Percentiles rank a stretch among this genome's conserved stretches.
Evolutionary conservation across 176 grass and related monocot genomes (phyloP).

Genomic region (Avena eriantha): DNA sequence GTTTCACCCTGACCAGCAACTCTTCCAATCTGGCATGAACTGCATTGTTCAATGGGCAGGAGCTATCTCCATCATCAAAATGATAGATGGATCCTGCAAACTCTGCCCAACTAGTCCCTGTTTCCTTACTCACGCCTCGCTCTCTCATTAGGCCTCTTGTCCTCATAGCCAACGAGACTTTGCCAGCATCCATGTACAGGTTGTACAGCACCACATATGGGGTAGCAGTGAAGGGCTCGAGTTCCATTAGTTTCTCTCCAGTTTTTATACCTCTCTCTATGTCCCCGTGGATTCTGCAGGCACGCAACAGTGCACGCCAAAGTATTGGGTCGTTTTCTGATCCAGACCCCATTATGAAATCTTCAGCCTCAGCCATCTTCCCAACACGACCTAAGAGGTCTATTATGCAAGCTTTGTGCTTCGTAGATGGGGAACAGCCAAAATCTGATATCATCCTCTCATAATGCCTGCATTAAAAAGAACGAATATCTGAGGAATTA

Average conservation of each 20-base stretch:
- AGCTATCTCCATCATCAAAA: constrained; percentile 51
- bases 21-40: constrained; percentile 49
- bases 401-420: constrained; percentile 67
- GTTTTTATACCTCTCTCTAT: constrained; percentile 55
- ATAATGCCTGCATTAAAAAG: constrained; percentile 59
- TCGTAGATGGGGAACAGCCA: constrained; percentile 47
- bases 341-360: constrained; percentile 62
- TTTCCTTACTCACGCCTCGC: constrained; percentile 54
- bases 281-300: constrained; percentile 67
- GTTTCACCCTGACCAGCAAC: constrained; percentile 56
- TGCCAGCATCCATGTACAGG: constrained; percentile 71
- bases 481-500: constrained; percentile 18
- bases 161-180: constrained; percentile 83
- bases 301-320: constrained; percentile 65
- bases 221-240: constrained; percentile 66
- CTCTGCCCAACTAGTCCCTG: constrained; percentile 67
- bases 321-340: constrained; percentile 55
- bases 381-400: constrained; percentile 65
- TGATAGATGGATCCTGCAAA: constrained; percentile 55
- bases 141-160: constrained; percentile 92
- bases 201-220: constrained; percentile 76
- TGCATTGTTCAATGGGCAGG: constrained; percentile 31
- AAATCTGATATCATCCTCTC: constrained; percentile 66
- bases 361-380: constrained; percentile 63
- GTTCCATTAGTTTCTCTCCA: constrained; percentile 58